A percentile compares a stretch with the other conserved stretches of the same genome.
These are phyloP conservation scores for Plasmodium berghei DNA, from an alignment of 169 alveolate genomes.

Conservation along the genomic window DNA sequence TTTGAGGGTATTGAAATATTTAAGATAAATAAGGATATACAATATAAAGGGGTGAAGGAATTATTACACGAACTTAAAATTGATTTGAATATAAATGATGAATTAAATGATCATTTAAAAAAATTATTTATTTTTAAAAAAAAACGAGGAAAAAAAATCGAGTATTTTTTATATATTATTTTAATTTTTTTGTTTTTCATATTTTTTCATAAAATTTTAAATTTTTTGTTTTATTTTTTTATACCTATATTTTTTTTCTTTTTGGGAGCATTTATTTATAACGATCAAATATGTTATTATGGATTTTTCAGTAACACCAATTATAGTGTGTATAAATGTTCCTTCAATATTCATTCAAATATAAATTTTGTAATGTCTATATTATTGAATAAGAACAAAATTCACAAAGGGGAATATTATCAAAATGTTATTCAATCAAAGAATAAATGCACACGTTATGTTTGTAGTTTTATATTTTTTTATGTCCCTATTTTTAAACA, in stretches of 20 bases:
- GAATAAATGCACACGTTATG: not conserved
- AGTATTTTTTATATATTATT: not conserved
- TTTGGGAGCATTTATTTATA: constrained; percentile 7
- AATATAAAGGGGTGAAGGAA: too few species aligned
- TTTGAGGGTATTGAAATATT: too few species aligned
- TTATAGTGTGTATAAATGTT: constrained; percentile 1
- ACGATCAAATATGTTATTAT: not conserved
- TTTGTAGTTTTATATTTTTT: not conserved
- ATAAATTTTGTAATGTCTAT: constrained; percentile 13
- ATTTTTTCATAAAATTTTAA: constrained; percentile 14
- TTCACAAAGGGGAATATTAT: constrained; percentile 16
- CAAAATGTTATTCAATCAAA: constrained; percentile 8
- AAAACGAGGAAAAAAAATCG: not conserved
- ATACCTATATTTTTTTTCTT: not conserved
- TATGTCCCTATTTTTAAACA: not conserved
- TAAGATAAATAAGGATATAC: too few species aligned
- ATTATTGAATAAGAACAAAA: constrained; percentile 10
- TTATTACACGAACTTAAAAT: too few species aligned
- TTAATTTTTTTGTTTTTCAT: constrained; percentile 10
- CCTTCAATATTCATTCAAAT: not conserved
- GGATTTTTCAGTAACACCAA: not conserved
- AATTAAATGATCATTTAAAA: not conserved
- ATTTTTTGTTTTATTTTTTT: constrained; percentile 6
- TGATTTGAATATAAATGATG: not conserved
- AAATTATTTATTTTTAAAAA: constrained; percentile 3